Evolutionary conservation across 345 rosid species (phyloP).

Genomic region (Durio zibethinus): DNA sequence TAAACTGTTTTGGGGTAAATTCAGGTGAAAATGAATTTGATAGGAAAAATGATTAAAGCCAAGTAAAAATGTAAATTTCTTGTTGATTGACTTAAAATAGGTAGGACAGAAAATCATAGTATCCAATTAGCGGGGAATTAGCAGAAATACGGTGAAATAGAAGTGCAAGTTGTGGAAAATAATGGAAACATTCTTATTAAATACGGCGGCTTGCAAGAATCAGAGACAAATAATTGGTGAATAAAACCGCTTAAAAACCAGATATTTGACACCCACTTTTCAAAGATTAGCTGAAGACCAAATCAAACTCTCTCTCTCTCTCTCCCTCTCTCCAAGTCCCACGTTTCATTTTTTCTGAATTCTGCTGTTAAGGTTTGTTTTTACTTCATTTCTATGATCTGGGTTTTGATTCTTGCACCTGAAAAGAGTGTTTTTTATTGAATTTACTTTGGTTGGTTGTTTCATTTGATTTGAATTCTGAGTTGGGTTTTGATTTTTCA

Average conservation of each 20-base stretch:
- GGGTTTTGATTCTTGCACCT: not conserved
- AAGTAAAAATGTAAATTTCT: not conserved
- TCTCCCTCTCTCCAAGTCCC: not conserved
- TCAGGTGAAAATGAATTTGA: no score
- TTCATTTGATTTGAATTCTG: not conserved
- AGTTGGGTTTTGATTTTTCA: not conserved
- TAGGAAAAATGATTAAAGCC: not conserved
- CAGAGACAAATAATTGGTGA: not conserved
- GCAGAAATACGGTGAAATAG: not conserved
- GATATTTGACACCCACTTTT: not conserved
- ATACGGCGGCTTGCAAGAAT: conserved; percentile 4
- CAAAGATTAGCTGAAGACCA: not conserved
- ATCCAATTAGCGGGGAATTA: not conserved
- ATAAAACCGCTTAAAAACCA: not conserved
- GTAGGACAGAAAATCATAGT: not conserved
- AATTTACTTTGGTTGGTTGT: not conserved
- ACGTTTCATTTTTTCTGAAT: not conserved
- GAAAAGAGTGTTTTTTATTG: not conserved
- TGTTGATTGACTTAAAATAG: not conserved
- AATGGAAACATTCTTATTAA: not conserved
- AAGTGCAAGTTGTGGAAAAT: not conserved
- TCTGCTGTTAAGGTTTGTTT: not conserved
- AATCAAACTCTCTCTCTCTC: not conserved
- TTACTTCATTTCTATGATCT: not conserved
- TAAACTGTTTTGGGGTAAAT: no score